Base-by-base conservation (phyloP, 2,329 filamentous ascomycete species). In the Thielaviopsis euricoi region DNA sequence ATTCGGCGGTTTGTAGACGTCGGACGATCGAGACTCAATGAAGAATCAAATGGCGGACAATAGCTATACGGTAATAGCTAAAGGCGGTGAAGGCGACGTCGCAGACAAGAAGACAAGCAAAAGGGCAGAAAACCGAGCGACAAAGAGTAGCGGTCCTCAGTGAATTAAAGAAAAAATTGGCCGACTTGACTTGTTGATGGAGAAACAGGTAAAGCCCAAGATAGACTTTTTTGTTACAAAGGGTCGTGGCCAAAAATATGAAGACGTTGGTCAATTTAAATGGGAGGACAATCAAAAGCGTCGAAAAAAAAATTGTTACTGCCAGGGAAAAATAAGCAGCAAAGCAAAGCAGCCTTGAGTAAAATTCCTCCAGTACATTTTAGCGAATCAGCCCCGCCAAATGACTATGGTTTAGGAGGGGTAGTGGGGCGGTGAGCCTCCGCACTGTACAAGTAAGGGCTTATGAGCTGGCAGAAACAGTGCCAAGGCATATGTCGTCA, bases 241-340 rank as follows among this genome's bases (percentile, higher is more conserved):
- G 15, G 53, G 53, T 43, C 53, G 17, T 43, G 53, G 53, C 53
- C 53, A 55, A 55, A 55, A 48, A 19, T 55, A 55, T 55, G 21
- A 17, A 55, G 23, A 55, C 53, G 51, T 26, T 25, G 15, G 37
- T 7, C 17, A n/a, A 17, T 17, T n/a, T 17, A 15, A 15, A 15
- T 43, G 17, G 13, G 37, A n/a, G 17, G n/a, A 43, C 2, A 43
- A 43, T 17, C 13, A 43, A n/a, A 40, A 40, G 15, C 10, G 13
- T 17, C 3, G 13, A 5, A 43, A 43, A 43, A 43, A 43, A 43
- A 43, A 43, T 43, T 43, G 13, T 17, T n/a, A 17, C 9, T 9
- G 33, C 17, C 10, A 54, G 21, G 29, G 51, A 26, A 23, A 29
- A 26, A n/a, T n/a, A n/a, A n/a, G n/a, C n/a, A n/a, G n/a, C n/a